These are phyloP conservation scores for Boletus coffeatus DNA, from an alignment of 1,284 basidiomycete species.

Conservation along the genomic window DNA sequence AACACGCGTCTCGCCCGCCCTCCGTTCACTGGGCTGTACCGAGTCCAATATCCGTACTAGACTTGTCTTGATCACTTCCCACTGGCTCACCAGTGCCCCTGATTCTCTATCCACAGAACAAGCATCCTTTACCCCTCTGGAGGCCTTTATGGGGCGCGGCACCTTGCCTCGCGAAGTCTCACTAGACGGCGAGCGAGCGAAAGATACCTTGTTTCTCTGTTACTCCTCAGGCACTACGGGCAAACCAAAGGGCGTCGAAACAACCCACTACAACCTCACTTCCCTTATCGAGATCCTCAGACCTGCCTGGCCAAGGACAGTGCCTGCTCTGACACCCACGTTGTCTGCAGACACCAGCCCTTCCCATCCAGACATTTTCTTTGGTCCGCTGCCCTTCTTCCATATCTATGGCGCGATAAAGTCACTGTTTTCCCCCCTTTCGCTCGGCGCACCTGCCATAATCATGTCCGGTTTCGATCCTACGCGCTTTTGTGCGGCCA, in stretches of 20 bases:
- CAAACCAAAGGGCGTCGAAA: conserved; percentile 58
- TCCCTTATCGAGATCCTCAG: conserved; percentile 42
- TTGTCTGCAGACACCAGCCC: not conserved
- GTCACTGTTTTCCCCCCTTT: conserved; percentile 57
- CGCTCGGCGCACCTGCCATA: conserved; percentile 54
- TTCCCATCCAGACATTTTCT: conserved; percentile 38
- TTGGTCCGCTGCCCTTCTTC: conserved; percentile 55
- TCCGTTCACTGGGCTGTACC: conserved; percentile 37
- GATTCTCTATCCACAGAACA: conserved; percentile 22
- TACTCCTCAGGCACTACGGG: conserved; percentile 66
- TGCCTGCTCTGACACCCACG: conserved; percentile 17
- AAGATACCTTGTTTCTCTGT: conserved; percentile 59
- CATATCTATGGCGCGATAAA: conserved; percentile 54
- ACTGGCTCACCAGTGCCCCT: conserved; percentile 37
- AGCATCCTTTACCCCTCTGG: conserved; percentile 31
- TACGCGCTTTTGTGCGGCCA: conserved; percentile 57
- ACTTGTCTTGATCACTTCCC: conserved; percentile 41
- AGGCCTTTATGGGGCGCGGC: conserved; percentile 42
- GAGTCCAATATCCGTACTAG: conserved; percentile 38
- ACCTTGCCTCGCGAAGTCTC: conserved; percentile 41
- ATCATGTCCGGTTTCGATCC: conserved; percentile 76
- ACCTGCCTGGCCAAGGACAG: conserved; percentile 33
- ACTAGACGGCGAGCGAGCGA: conserved; percentile 42
- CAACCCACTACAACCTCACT: conserved; percentile 62
- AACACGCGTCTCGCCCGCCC: conserved; percentile 27